Conservation (phyloP, 1,284 basidiomycete species). For the Sutorius eximius region DNA sequence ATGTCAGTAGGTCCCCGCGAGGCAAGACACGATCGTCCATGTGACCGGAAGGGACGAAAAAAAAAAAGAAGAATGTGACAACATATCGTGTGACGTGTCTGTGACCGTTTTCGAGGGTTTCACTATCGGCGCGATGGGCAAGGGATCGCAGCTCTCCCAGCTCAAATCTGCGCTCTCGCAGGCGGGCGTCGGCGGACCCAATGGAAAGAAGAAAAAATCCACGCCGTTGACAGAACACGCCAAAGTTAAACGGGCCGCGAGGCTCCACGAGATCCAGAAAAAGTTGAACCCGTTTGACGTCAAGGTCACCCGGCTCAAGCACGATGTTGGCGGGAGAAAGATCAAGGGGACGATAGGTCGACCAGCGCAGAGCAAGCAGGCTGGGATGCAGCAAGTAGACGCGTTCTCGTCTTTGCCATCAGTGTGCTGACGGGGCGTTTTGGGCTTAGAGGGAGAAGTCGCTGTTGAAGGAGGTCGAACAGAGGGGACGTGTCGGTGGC, state of each 20-base stretch:
- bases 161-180: constrained; percentile 81
- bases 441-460: constrained; percentile 74
- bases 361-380: constrained; percentile 84
- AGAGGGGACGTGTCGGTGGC: constrained; percentile 78
- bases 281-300: constrained; percentile 93
- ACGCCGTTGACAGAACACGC: constrained; percentile 64
- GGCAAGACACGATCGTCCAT: background rate
- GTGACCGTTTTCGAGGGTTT: constrained; percentile 8
- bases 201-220: constrained; percentile 70
- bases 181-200: constrained; percentile 69
- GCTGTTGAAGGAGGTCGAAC: constrained; percentile 84
- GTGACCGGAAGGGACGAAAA: background rate
- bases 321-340: constrained; percentile 87
- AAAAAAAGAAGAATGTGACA: background rate
- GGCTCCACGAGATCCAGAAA: constrained; percentile 81
- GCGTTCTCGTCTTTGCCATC: constrained; percentile 28
- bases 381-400: constrained; percentile 83
- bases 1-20: background rate
- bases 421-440: constrained; percentile 11
- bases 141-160: constrained; percentile 82
- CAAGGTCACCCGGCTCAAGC: constrained; percentile 88
- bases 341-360: constrained; percentile 82
- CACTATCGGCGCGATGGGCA: constrained; percentile 46
- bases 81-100: background rate
- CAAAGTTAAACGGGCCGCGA: constrained; percentile 76